Percentiles rank a stretch among this genome's conserved stretches.
Evolutionary conservation across 176 grass and related monocot genomes (phyloP).

Genomic region (Zea luxurians): DNA sequence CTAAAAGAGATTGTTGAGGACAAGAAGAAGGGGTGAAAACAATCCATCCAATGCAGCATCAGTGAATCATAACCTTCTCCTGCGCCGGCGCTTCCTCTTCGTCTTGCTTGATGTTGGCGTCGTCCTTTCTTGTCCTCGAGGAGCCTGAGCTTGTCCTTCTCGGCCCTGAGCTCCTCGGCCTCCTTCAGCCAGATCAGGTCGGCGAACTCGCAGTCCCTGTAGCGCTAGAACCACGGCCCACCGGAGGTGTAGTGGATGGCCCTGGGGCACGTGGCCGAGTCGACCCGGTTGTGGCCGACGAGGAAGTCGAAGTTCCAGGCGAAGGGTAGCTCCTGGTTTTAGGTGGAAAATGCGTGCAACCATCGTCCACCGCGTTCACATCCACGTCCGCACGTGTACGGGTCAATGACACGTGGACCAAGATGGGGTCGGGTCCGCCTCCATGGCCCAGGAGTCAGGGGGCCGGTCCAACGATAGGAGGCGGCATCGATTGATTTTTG

Average conservation of each 20-base stretch:
- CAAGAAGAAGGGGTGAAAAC: neutral
- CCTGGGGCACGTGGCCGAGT: constrained; percentile 41
- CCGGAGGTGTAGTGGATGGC: constrained; percentile 44
- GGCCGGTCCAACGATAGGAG: too few species aligned
- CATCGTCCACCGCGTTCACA: neutral
- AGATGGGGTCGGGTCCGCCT: neutral
- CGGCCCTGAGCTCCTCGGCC: constrained; percentile 52
- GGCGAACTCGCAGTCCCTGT: constrained; percentile 76
- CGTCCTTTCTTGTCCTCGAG: too few species aligned
- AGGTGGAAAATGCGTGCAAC: neutral
- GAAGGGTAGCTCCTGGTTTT: constrained; percentile 55
- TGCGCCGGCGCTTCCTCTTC: neutral
- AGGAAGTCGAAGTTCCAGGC: constrained; percentile 98
- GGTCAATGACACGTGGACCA: constrained; percentile 9
- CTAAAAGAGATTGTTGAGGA: neutral
- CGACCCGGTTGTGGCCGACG: constrained; percentile 80
- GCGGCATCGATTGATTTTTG: too few species aligned
- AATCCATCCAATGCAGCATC: constrained; percentile 17
- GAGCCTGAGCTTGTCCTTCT: constrained; percentile 35
- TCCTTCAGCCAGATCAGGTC: constrained; percentile 66
- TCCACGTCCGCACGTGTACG: too few species aligned
- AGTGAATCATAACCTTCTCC: neutral
- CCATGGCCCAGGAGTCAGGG: neutral
- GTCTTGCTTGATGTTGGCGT: neutral
- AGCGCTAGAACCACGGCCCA: constrained; percentile 79